A percentile compares a stretch with the other conserved stretches of the same genome.
phyloP scores from a whole-genome alignment of 2,329 filamentous ascomycete genomes.

The Calonectria leucothoes region DNA sequence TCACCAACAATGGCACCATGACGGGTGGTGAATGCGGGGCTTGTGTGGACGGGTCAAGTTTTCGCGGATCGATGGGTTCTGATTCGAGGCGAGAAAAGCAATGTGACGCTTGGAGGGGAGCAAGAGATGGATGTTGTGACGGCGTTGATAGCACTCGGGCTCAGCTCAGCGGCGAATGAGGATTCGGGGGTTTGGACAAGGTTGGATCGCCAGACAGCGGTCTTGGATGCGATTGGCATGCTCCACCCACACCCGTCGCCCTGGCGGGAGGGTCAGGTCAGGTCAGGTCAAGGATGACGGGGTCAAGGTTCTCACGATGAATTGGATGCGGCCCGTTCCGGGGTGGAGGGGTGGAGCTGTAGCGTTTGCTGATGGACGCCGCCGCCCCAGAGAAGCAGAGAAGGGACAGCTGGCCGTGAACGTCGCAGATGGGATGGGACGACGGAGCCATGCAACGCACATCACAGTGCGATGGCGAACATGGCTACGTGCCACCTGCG shows the following conservation, averaged over 20 bases:
- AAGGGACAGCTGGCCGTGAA: not conserved
- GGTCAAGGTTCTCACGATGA: not conserved
- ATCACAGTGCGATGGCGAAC: not conserved
- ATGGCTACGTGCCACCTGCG: not conserved
- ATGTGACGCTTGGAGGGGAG: not conserved
- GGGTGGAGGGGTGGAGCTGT: not conserved
- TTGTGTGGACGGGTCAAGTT: not conserved
- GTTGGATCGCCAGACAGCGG: not conserved
- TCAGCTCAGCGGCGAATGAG: not conserved
- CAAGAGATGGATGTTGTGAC: not conserved
- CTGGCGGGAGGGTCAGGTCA: not conserved
- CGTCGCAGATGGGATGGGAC: not conserved
- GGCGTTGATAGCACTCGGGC: not conserved
- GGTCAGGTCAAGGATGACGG: not conserved
- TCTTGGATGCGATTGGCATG: not conserved
- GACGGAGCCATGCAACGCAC: not conserved
- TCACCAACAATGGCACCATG: not conserved
- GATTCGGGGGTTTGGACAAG: not conserved
- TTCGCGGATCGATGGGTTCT: not conserved
- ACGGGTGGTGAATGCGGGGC: not conserved
- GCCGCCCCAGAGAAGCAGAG: not conserved
- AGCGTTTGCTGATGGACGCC: not conserved
- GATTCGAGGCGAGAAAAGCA: not conserved
- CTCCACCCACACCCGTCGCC: not conserved
- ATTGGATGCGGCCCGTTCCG: not conserved